Percentiles rank a stretch among this genome's conserved stretches.
These are phyloP conservation scores for Alopecurus myosuroides DNA, from an alignment of 176 grass and related monocot genomes.

Conservation along the genomic window DNA sequence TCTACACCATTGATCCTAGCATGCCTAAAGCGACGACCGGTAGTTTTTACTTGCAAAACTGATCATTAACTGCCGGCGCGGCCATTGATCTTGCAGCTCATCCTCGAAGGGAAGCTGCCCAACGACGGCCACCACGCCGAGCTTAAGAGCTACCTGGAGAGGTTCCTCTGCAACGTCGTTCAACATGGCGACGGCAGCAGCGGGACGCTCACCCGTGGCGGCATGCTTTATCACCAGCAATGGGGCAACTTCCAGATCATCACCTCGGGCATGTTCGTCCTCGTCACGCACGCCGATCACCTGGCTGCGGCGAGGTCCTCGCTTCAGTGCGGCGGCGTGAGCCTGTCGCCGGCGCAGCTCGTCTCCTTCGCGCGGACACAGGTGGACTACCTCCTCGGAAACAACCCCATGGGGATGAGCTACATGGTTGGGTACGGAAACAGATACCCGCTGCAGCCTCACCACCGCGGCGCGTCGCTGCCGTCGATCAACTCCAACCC, in stretches of 20 bases:
- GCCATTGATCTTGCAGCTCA: conserved; percentile 30
- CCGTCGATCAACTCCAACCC: conserved; percentile 41
- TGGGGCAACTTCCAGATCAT: conserved; percentile 60
- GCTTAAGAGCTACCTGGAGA: conserved; percentile 31
- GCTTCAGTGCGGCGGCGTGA: conserved; percentile 28
- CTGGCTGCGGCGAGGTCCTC: background rate
- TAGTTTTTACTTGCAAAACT: too few species aligned
- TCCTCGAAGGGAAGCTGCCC: conserved; percentile 42
- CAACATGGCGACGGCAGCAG: conserved; percentile 32
- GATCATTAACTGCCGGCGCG: background rate
- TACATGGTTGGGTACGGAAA: conserved; percentile 77
- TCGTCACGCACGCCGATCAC: conserved; percentile 49
- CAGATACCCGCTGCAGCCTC: conserved; percentile 42
- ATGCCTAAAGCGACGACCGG: too few species aligned
- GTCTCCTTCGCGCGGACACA: conserved; percentile 25
- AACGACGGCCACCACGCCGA: conserved; percentile 14
- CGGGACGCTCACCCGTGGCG: conserved; percentile 46
- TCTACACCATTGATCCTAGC: too few species aligned
- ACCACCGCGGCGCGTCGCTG: conserved; percentile 70
- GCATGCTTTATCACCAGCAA: conserved; percentile 40
- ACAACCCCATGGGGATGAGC: conserved; percentile 60
- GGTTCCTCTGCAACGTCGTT: conserved; percentile 51
- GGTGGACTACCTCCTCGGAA: conserved; percentile 67
- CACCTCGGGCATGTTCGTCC: conserved; percentile 50
- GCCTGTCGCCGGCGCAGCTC: conserved; percentile 13